Base-by-base conservation (phyloP, 768 basidiomycete species). In the Pleurotus pulmonarius region DNA sequence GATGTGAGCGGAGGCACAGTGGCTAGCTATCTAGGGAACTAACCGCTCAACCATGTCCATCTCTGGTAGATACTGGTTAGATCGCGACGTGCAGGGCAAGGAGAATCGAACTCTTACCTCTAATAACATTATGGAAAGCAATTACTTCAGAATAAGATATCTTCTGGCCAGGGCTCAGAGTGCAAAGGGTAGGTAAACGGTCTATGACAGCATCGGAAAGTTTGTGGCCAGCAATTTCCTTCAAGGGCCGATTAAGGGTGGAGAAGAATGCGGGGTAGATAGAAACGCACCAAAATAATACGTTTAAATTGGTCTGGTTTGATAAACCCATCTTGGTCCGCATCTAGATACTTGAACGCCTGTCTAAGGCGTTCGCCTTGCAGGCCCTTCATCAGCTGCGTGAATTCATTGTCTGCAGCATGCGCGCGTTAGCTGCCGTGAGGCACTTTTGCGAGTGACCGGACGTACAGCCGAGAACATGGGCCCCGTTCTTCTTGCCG, bases 201-300 rank as follows among this genome's bases (percentile, higher is more conserved):
- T 98, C 94, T 59, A 96, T 87, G 51, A 98, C 90, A 6, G 88
- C 83, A 67, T 98, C 91, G 15, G 94, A 97, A 59, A 99, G 79
- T 75, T 99, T 99, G 74, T 99, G 97, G 4, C 95, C 92, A 60
- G 93, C 92, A 67, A 97, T 87, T 78, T 97, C 95, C 93, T 95
- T 40, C 13, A 58, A 37, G 20, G 25, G 49, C 11, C 29, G 15
- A 46, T 29, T 59, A 34, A 60, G 46, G 45, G 20, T 39, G 1
- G 34, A 46, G 16, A 26, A 40, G n/a, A 51, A 45, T 15, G 13
- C 24, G 45, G 26, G 37, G 49, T 49, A 34, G 3, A n/a, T 55
- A 46, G 37, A 26, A 8, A 71, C 89, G 63, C 63, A 94, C 94
- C 72, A 95, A 72, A 68, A 99, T 93, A 68, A 98, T 98, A 60